Evolutionary conservation across 192 early-diverging fungal genomes (phyloP), one percentile per base, ranked within the genome.

Genomic region (Backusella westeae): DNA sequence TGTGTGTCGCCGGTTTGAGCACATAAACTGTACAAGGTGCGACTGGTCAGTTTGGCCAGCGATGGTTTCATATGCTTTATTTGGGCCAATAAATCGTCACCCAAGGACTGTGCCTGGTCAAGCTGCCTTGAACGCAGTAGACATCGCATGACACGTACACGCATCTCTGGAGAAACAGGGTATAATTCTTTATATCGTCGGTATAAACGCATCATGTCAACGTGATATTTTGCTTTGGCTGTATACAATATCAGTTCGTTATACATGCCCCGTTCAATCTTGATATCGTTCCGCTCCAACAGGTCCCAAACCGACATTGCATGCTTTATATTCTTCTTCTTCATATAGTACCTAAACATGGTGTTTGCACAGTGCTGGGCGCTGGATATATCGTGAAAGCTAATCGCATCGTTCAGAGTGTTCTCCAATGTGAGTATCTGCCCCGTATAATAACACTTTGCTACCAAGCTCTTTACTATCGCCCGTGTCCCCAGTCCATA

Each of bases 1-100:
- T 53, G 32, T 7, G 41, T 46, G n/a, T 73, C 34, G n/a, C 77
- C 77, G 0, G 72, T 74, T 21, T 78, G 77, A 36, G 59, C 71
- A 53, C 72, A 78, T 15, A 78, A 32, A 14, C 26, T 38, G 41
- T 67, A 74, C 6, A 78, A 21, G 12, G 42, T 15, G 0, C 23
- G 19, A 19, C 12, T 39, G 10, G 71, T 15, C 9, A 46, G 9
- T 44, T 44, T 69, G 19, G 52, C 59, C 32, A 38, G 29, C 4
- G 52, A 5, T 4, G 69, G 38, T 15, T 29, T 41, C 35, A 74
- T 67, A 3, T 53, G 12, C 10, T 56, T n/a, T n/a, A 69, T 21
- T 17, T 46, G 53, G n/a, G 42, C 21, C 56, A 26, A 14, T 38
- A 72, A 1, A 12, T 52, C 52, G 19, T 17, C 19, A 2, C 7